Evolutionary conservation across 306 rosid species (phyloP).

Genomic region (Casuarina cunninghamiana): DNA sequence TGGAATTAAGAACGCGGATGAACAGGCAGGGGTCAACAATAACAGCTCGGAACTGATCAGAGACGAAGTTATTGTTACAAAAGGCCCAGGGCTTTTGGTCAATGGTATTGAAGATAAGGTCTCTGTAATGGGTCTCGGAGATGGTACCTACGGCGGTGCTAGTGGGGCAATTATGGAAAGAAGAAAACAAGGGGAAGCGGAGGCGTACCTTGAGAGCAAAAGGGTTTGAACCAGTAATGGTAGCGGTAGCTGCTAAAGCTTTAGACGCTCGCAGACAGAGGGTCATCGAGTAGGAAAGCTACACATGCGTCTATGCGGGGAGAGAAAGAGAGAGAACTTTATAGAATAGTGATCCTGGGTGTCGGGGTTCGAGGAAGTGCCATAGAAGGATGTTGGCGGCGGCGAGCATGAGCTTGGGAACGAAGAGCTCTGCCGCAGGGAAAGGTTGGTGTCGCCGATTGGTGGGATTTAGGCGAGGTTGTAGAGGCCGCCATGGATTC

Average conservation of each 20-base stretch:
- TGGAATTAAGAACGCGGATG: constrained; percentile 48
- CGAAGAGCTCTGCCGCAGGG: neutral
- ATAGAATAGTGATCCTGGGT: neutral
- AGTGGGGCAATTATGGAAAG: constrained; percentile 24
- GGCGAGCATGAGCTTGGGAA: neutral
- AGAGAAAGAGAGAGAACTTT: neutral
- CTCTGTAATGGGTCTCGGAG: constrained; percentile 31
- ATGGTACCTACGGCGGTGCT: constrained; percentile 7
- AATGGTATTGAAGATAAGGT: constrained; percentile 50
- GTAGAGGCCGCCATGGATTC: constrained; percentile 8
- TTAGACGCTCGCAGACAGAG: constrained; percentile 63
- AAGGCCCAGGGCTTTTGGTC: constrained; percentile 42
- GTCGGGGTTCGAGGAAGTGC: neutral
- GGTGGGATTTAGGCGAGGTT: neutral
- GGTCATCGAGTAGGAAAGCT: constrained; percentile 60
- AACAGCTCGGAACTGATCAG: constrained; percentile 45
- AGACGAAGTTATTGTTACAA: constrained; percentile 20
- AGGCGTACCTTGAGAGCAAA: constrained; percentile 46
- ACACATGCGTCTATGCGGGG: constrained; percentile 20
- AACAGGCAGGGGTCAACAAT: constrained; percentile 55
- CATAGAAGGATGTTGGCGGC: neutral
- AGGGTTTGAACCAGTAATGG: constrained; percentile 17
- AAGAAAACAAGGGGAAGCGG: constrained; percentile 44
- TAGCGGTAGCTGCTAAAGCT: constrained; percentile 32
- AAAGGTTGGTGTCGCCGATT: neutral